Evolutionary conservation across 2,329 filamentous ascomycete genomes (phyloP).

Genomic region (Colletotrichum euphorbiae): DNA sequence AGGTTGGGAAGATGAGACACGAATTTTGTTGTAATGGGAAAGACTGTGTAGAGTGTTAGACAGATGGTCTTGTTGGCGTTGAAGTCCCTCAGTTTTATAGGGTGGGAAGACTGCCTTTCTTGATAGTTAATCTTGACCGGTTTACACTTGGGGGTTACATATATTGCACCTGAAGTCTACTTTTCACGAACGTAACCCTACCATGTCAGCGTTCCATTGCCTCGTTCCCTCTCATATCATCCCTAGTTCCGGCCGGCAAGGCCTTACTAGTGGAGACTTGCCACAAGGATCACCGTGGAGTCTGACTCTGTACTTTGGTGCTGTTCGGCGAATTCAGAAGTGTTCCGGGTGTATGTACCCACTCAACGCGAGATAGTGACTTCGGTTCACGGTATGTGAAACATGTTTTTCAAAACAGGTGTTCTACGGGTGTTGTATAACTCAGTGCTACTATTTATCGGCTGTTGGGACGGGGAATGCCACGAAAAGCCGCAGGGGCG

Average conservation of each 20-base stretch:
- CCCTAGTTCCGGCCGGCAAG: not conserved
- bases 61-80: not conserved
- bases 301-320: not conserved
- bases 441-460: too few relatives aligned
- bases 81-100: too few relatives aligned
- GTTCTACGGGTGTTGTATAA: too few relatives aligned
- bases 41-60: not conserved
- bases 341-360: not conserved
- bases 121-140: not conserved
- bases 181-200: not conserved
- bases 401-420: too few relatives aligned
- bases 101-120: too few relatives aligned
- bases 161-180: not conserved
- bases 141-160: not conserved
- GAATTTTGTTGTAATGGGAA: not conserved
- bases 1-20: not conserved
- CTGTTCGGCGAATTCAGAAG: not conserved
- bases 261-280: not conserved
- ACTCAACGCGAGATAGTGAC: not conserved
- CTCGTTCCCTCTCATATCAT: not conserved
- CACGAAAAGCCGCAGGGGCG: too few relatives aligned
- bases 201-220: not conserved
- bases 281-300: not conserved
- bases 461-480: too few relatives aligned
- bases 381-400: too few relatives aligned